Evolutionary conservation across 441 rosid genomes (phyloP).

Genomic region (Gossypium armourianum): DNA sequence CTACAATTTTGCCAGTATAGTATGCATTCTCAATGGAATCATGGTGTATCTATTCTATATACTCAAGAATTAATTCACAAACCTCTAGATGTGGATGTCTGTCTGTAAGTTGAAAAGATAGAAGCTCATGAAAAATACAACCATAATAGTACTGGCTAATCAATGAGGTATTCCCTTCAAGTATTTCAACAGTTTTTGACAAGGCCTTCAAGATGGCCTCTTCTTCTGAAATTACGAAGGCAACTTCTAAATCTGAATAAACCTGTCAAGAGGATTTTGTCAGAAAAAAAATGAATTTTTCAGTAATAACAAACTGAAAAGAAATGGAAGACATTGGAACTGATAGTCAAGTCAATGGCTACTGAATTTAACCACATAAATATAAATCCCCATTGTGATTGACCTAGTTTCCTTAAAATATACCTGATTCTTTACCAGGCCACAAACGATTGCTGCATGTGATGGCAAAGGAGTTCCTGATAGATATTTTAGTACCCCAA

Average conservation of each 20-base stretch:
- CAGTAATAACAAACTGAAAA: conserved; percentile 10
- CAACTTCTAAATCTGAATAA: conserved; percentile 91
- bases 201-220: conserved; percentile 62
- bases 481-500: conserved; percentile 77
- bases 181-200: conserved; percentile 79
- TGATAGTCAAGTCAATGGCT: conserved; percentile 7
- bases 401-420: conserved; percentile 6
- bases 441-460: conserved; percentile 80
- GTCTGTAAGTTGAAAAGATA: conserved; percentile 85
- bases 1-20: not conserved
- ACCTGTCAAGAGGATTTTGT: conserved; percentile 43
- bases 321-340: conserved; percentile 8
- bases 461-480: conserved; percentile 65
- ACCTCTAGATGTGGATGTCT: conserved; percentile 68
- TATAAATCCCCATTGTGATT: conserved; percentile 4
- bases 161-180: conserved; percentile 72
- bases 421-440: conserved; percentile 83
- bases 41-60: not conserved
- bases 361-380: conserved; percentile 8
- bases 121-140: conserved; percentile 83
- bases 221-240: conserved; percentile 86
- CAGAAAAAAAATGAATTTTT: conserved; percentile 13
- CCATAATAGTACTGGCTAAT: conserved; percentile 85
- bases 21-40: not conserved
- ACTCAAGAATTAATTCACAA: conserved; percentile 17